Base-by-base conservation (phyloP, 202 grass and related monocot genomes). In the Carex arenaria region DNA sequence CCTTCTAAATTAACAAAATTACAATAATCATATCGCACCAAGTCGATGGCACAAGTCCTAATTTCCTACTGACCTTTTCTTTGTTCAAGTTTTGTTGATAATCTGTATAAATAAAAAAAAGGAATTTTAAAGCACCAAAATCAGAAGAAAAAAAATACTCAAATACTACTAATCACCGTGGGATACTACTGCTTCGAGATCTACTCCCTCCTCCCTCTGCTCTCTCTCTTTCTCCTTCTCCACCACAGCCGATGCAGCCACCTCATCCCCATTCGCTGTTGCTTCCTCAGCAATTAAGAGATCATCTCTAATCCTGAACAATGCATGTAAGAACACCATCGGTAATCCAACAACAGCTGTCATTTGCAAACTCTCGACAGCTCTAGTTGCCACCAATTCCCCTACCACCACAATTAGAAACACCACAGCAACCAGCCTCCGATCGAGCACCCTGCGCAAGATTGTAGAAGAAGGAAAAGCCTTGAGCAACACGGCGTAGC, bases 251-350 rank as follows among this genome's bases (percentile, higher is more conserved):
- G 80, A 31, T 54, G 83, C 61, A 28, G 69, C 88, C n/a, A 72
- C 82, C 70, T 85, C 85, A 28, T 83, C 90, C 20, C 74, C 87
- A 54, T 86, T 88, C 2, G 17, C 19, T 0, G 64, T 45, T 0
- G 85, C 71, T 3, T 72, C 49, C 3, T 84, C 83, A 26, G 85
- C 72, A 34, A 72, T 87, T 84, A 92, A 88, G 36, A 91, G 85
- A 66, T 95, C 93, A 47, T 95, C 86, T 6, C 90, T 89, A 54
- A 87, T 81, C 55, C 93, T 91, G 61, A 95, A 87, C 1, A 87
- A 81, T 0, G 88, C 81, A 85, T 95, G 90, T 51, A 95, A 83
- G 10, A 92, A 55, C 60, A 90, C 52, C 52, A 89, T 3, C 4
- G 88, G 93, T 43, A 95, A 83, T 7, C 93, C 93, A 1, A 77